phyloP scores from a whole-genome alignment of 2,329 filamentous ascomycete species.

The Arthrinium phaeospermum region DNA sequence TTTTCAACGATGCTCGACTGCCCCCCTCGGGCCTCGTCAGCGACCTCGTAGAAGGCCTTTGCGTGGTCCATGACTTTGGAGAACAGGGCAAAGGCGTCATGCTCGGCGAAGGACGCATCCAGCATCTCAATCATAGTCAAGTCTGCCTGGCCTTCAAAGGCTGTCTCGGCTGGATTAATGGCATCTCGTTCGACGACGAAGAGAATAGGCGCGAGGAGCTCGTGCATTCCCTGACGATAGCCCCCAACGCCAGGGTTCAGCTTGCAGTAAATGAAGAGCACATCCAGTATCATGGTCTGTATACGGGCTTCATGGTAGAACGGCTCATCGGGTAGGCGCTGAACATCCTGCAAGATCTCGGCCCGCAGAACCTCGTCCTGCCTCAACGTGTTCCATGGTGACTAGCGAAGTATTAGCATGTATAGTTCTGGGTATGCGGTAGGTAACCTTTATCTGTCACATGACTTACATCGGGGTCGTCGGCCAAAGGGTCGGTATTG shows the following conservation, averaged over 20 bases:
- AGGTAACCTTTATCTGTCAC: no score
- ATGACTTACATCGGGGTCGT: constrained; percentile 66
- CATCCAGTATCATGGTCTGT: constrained; percentile 82
- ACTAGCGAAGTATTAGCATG: constrained; percentile 58
- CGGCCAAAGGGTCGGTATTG: constrained; percentile 81
- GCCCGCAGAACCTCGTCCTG: constrained; percentile 82
- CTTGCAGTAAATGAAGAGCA: constrained; percentile 95
- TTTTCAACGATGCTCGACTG: constrained; percentile 72
- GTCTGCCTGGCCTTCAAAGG: constrained; percentile 47
- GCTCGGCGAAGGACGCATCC: constrained; percentile 78
- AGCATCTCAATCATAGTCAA: constrained; percentile 68
- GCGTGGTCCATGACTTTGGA: constrained; percentile 86
- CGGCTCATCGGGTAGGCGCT: constrained; percentile 87
- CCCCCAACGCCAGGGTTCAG: constrained; percentile 83
- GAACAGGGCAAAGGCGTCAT: constrained; percentile 89
- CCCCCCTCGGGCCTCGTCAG: constrained; percentile 42
- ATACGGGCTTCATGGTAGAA: constrained; percentile 84
- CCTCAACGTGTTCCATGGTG: constrained; percentile 87
- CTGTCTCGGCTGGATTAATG: constrained; percentile 55
- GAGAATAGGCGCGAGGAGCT: constrained; percentile 87
- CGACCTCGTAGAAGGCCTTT: constrained; percentile 84
- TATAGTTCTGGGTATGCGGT: constrained; percentile 19
- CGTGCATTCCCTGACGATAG: constrained; percentile 99
- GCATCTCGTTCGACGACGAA: constrained; percentile 86
- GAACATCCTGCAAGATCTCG: constrained; percentile 94